Evolutionary conservation across 306 rosid species (phyloP), one percentile per base, ranked within the genome.

Genomic region (Citrullus amarus): DNA sequence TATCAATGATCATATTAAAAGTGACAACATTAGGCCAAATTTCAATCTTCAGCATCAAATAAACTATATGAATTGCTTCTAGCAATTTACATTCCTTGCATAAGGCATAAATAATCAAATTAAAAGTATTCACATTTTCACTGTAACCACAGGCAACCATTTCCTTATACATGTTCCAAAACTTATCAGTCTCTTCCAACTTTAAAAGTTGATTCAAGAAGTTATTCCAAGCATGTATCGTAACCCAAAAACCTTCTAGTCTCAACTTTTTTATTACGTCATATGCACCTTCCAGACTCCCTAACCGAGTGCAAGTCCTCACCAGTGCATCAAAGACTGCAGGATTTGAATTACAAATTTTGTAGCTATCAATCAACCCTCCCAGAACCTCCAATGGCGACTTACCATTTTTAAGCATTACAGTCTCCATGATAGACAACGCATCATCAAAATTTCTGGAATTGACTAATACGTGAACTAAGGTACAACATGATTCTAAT

Each of bases 211-310:
- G 91, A 65, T 69, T 84, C 11, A 89, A 77, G 77, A 84, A 87
- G 78, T 89, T 89, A 81, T 89, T 89, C 91, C 91, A 89, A 38
- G 91, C 93, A 46, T 89, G 93, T 82, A 89, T 39, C 2, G 91
- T 71, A 41, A 89, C 87, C 80, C 78, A 77, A 74, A 2, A 81
- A 13, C 88, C 86, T n/a, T 46, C 76, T 32, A 6, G 17, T 53
- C 83, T 87, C 67, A 86, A 80, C 80, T 81, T 81, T 43, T 17
- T 75, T 6, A 87, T 85, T 30, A 89, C 93, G 18, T 71, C 85
- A 80, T 82, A 87, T 75, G 89, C 93, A 82, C 85, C 83, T 57
- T 89, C 82, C 17, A 82, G 81, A 11, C 39, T 80, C 77, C 89
- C 88, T 18, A 46, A 78, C 80, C 43, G 88, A 78, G 87, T 70